Evolutionary conservation across 192 early-diverging fungal species (phyloP).

Genomic region (Blastocladiella britannica): DNA sequence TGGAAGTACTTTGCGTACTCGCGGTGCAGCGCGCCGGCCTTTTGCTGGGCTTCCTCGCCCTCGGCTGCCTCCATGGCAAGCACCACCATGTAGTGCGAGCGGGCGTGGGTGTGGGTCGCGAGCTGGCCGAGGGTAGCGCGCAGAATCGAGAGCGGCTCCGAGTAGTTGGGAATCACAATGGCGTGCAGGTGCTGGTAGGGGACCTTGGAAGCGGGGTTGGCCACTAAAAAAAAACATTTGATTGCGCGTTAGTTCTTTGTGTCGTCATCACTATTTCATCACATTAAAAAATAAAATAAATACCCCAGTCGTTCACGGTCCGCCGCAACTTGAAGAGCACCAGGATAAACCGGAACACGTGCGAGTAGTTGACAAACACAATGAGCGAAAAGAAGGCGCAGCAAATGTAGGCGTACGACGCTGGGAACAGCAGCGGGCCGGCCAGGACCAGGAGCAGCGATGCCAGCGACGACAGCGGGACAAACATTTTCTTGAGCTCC

Average conservation of each 20-base stretch:
- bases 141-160: background rate
- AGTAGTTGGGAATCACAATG: background rate
- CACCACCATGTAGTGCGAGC: slow-evolving; percentile 32
- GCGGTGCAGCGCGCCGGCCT: slow-evolving; percentile 30
- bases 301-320: background rate
- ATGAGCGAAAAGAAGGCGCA: background rate
- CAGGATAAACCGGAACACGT: background rate
- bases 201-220: background rate
- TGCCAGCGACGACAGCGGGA: background rate
- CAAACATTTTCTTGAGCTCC: background rate
- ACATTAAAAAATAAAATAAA: background rate
- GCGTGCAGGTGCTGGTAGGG: background rate
- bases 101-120: slow-evolving; percentile 4
- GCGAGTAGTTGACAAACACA: background rate
- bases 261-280: too few relatives aligned
- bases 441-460: background rate
- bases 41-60: slow-evolving; percentile 20
- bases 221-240: background rate
- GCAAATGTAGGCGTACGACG: background rate
- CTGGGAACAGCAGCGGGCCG: background rate
- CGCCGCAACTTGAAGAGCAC: background rate
- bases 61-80: slow-evolving; percentile 59
- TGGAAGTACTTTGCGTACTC: slow-evolving; percentile 35
- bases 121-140: background rate
- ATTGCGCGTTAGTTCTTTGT: too few relatives aligned